A percentile compares a stretch with the other conserved stretches of the same genome.
phyloP scores from a whole-genome alignment of 2,329 filamentous ascomycete genomes.

The Drechslerella dactyloides region DNA sequence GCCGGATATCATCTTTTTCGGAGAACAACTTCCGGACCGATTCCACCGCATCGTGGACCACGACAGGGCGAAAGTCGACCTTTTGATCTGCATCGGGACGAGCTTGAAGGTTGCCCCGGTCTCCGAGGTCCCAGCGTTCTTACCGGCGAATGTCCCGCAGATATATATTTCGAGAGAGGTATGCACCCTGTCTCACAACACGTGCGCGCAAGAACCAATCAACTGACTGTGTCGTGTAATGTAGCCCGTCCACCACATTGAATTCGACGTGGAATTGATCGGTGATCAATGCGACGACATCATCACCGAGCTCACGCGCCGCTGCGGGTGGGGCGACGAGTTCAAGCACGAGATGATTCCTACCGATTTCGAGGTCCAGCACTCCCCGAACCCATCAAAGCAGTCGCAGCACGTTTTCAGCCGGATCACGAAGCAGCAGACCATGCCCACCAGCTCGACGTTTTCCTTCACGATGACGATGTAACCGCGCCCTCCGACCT shows the following conservation, averaged over 20 bases:
- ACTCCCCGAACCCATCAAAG: constrained; percentile 29
- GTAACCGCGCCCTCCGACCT: constrained; percentile 13
- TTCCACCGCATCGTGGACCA: constrained; percentile 85
- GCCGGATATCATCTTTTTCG: constrained; percentile 67
- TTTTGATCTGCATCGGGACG: constrained; percentile 95
- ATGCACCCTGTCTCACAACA: constrained; percentile 54
- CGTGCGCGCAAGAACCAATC: constrained; percentile 35
- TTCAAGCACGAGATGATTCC: constrained; percentile 82
- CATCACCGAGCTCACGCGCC: constrained; percentile 81
- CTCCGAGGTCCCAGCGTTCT: constrained; percentile 81
- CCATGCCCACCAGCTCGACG: constrained; percentile 38
- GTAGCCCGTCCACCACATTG: constrained; percentile 80
- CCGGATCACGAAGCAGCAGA: constrained; percentile 25
- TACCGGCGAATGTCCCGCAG: constrained; percentile 81
- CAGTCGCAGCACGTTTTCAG: constrained; percentile 38
- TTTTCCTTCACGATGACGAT: constrained; percentile 50
- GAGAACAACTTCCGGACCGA: constrained; percentile 80
- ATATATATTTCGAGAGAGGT: constrained; percentile 84
- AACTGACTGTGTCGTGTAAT: neutral
- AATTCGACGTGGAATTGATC: constrained; percentile 95
- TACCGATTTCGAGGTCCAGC: constrained; percentile 39
- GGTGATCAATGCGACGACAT: constrained; percentile 87
- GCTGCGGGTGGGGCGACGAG: constrained; percentile 74
- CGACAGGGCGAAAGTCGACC: constrained; percentile 79
- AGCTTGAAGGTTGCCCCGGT: constrained; percentile 95